These are phyloP conservation scores for Vitis hybrid DNA, from an alignment of 177 flowering plant species.

Conservation along the genomic window DNA sequence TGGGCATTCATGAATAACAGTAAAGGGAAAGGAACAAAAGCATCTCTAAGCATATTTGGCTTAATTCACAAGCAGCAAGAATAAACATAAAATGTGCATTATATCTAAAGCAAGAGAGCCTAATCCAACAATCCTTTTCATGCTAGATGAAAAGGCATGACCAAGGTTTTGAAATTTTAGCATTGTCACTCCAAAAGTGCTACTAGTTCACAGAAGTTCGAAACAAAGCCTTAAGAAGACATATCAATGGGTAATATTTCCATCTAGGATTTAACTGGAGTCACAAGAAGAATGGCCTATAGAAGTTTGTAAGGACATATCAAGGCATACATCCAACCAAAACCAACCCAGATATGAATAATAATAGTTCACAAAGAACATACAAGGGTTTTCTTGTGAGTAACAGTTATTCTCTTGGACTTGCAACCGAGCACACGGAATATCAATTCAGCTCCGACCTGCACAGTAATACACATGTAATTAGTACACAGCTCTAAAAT, in stretches of 20 bases:
- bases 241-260: background rate
- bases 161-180: background rate
- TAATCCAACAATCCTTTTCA: too few relatives aligned
- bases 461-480: conserved; percentile 15
- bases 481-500: background rate
- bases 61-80: background rate
- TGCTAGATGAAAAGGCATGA: background rate
- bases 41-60: background rate
- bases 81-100: background rate
- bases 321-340: conserved; percentile 1
- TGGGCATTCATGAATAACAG: background rate
- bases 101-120: too few relatives aligned
- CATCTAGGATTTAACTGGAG: too few relatives aligned
- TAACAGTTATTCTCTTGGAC: conserved; percentile 92
- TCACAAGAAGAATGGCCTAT: background rate
- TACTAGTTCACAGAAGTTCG: background rate
- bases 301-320: background rate
- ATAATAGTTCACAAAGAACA: conserved; percentile 18
- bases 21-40: background rate
- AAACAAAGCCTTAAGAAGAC: background rate
- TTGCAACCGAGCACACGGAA: conserved; percentile 97
- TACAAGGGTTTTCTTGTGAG: conserved; percentile 97
- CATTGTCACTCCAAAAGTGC: background rate
- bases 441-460: conserved; percentile 85
- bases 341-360: background rate